phyloP scores from a whole-genome alignment of 2,329 filamentous ascomycete genomes.

The Lasiodiplodia theobromae region DNA sequence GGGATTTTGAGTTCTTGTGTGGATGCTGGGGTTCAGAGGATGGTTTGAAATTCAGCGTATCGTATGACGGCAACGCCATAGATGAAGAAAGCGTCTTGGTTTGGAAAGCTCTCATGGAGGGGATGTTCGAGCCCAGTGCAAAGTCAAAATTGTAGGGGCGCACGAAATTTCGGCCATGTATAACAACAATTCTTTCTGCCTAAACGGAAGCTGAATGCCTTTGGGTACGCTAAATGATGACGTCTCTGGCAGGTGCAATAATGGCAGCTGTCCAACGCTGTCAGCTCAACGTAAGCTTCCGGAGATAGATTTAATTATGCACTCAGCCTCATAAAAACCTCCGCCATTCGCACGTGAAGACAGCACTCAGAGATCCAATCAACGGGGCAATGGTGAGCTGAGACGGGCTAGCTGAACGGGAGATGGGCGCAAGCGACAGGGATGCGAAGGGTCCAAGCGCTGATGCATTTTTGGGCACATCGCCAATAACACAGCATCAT shows the following conservation, averaged over 20 bases:
- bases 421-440: conserved; percentile 14
- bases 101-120: conserved; percentile 43
- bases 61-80: conserved; percentile 51
- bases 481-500: background rate
- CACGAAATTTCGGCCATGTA: background rate
- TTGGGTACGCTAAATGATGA: background rate
- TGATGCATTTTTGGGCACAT: conserved; percentile 13
- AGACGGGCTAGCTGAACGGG: conserved; percentile 4
- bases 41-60: conserved; percentile 49
- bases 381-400: background rate
- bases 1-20: conserved; percentile 56
- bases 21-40: conserved; percentile 49
- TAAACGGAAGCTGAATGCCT: background rate
- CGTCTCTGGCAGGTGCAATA: background rate
- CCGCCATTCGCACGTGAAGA: conserved; percentile 3
- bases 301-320: background rate
- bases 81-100: conserved; percentile 39
- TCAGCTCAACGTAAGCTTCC: conserved; percentile 15
- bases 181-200: background rate
- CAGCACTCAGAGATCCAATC: background rate
- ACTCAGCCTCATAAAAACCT: background rate
- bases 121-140: conserved; percentile 39
- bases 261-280: background rate
- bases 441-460: conserved; percentile 10
- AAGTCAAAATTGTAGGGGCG: conserved; percentile 1